Conservation (phyloP, 163 green algal genomes). For the Scenedesmus sp. region DNA sequence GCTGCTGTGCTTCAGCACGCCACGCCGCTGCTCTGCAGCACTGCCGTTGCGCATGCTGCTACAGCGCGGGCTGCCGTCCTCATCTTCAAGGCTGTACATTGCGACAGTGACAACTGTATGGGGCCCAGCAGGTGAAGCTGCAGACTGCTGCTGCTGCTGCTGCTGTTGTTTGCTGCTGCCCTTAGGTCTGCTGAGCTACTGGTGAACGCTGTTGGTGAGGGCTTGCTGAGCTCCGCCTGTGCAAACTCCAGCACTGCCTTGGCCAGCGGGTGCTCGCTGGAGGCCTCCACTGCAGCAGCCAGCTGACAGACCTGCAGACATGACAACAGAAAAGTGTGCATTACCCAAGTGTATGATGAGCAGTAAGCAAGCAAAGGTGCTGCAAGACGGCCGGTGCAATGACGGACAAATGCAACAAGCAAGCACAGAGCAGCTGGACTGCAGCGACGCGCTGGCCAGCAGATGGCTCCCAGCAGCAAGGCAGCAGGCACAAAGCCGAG, state of each 20-base stretch:
- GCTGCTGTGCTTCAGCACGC: neutral
- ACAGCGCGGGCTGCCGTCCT: neutral
- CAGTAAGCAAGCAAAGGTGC: too few species aligned
- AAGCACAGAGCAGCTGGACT: too few species aligned
- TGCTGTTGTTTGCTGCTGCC: constrained; percentile 6
- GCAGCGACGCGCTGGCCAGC: neutral
- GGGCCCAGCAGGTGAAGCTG: neutral
- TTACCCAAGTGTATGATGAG: neutral
- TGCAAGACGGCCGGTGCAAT: too few species aligned
- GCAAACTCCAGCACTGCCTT: constrained; percentile 79
- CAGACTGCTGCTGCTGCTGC: constrained; percentile 30
- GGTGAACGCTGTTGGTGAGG: neutral
- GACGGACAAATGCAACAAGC: neutral
- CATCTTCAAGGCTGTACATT: constrained; percentile 32
- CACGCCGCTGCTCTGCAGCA: neutral
- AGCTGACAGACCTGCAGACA: constrained; percentile 55
- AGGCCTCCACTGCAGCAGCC: constrained; percentile 84
- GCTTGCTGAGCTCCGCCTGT: constrained; percentile 32
- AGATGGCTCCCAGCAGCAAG: neutral
- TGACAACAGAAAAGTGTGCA: neutral
- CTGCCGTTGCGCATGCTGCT: neutral
- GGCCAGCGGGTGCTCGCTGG: constrained; percentile 95
- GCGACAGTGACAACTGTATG: neutral
- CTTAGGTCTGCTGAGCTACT: neutral
- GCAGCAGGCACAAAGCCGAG: neutral